Conservation (phyloP, 2,329 filamentous ascomycete genomes). For the Dothiorella sarmentorum region DNA sequence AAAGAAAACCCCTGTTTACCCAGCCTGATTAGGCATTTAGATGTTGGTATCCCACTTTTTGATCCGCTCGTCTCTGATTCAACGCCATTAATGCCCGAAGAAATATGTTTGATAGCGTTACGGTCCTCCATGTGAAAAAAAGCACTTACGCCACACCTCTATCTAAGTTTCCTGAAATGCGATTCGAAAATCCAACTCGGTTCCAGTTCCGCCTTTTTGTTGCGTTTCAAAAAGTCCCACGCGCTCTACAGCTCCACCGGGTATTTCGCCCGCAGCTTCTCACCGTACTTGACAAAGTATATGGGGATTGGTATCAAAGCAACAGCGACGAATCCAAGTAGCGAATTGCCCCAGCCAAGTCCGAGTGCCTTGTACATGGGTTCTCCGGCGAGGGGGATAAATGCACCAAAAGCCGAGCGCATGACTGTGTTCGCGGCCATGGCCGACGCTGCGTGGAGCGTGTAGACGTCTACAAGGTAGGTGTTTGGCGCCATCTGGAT, state of each 20-base stretch:
- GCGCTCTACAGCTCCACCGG: slow-evolving; percentile 28
- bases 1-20: too few species aligned
- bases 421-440: slow-evolving; percentile 42
- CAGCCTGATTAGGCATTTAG: too few species aligned
- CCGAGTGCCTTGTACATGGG: slow-evolving; percentile 40
- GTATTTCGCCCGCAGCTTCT: slow-evolving; percentile 28
- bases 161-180: too few species aligned
- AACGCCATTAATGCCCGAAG: too few species aligned
- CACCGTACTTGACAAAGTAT: slow-evolving; percentile 35
- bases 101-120: too few species aligned
- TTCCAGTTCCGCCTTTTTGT: too few species aligned
- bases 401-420: slow-evolving; percentile 36
- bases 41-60: too few species aligned
- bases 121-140: too few species aligned
- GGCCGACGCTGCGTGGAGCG: slow-evolving; percentile 40
- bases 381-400: slow-evolving; percentile 39
- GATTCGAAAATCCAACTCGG: too few species aligned
- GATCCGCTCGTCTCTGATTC: too few species aligned
- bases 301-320: slow-evolving; percentile 34
- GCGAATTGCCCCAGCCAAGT: slow-evolving; percentile 39
- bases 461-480: slow-evolving; percentile 43
- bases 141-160: too few species aligned
- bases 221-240: background rate
- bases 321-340: slow-evolving; percentile 35
- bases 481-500: slow-evolving; percentile 35